A percentile compares a stretch with the other conserved stretches of the same genome.
Conservation (phyloP, 148 eudicot species). For the Diospyros lotus region DNA sequence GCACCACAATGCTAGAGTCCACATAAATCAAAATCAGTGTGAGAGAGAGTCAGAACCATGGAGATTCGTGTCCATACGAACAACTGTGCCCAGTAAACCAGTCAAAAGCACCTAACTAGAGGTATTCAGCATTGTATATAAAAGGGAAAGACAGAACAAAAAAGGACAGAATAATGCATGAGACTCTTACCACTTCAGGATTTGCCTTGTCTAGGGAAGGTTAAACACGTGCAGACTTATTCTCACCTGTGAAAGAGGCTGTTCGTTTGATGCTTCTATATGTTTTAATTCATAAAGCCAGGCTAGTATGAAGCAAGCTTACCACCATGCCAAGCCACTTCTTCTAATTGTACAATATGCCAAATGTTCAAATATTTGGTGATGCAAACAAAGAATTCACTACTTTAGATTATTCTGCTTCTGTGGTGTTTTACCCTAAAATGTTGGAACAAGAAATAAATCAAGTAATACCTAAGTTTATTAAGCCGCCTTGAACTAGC, state of each 20-base stretch:
- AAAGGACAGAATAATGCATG: neutral
- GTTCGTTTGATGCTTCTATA: no score
- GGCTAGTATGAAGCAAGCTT: no score
- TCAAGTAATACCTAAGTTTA: conserved; percentile 70
- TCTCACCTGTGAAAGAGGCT: no score
- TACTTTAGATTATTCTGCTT: neutral
- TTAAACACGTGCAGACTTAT: no score
- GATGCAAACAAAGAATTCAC: neutral
- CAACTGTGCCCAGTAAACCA: neutral
- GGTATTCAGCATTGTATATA: neutral
- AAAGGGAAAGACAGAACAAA: neutral
- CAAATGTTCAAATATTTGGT: neutral
- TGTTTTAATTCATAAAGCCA: no score
- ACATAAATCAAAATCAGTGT: conserved; percentile 1
- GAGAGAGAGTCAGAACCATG: neutral
- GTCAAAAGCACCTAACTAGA: neutral
- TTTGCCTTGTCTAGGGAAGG: no score
- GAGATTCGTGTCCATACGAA: conserved; percentile 4
- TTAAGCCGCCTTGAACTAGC: conserved; percentile 93
- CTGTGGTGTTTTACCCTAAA: neutral
- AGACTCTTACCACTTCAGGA: no score
- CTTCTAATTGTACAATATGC: neutral
- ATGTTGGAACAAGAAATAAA: conserved; percentile 10
- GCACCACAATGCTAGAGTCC: neutral
- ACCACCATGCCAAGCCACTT: no score